Evolutionary conservation across 768 basidiomycete species (phyloP), one percentile per base, ranked within the genome.

Genomic region (Lyophyllum semitale): DNA sequence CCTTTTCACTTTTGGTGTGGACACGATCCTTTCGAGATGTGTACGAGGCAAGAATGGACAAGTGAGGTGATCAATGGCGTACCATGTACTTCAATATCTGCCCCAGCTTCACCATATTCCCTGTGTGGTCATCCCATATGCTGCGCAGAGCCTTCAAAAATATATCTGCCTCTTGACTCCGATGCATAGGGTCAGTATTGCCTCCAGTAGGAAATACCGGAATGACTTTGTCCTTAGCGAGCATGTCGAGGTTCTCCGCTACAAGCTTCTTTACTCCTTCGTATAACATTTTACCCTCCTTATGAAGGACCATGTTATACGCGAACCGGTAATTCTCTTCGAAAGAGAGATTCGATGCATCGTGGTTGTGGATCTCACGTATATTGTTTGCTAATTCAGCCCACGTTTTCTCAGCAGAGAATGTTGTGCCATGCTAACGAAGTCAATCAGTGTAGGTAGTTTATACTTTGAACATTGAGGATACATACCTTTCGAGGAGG

Each of bases 51-150:
- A 22, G 49, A 29, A 40, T 38, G 17, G n/a, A 2, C 45, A 26
- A 55, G 29, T 45, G 32, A 38, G 18, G 17, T 32, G 47, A 33
- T 18, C 1, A 22, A 20, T 7, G 35, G 72, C 83, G 53, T 63
- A 97, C 97, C 95, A 99, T 97, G 67, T 99, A 99, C 66, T 91
- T 93, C 60, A 98, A 77, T 38, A 99, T 84, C 70, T 95, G 93
- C 11, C 88, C 84, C 55, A 99, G 69, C 68, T 95, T 92, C 25
- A 81, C 76, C 91, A 98, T 92, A 68, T 87, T 93, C 11, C 87
- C 85, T 4, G 78, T 85, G 70, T 99, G 97, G 67, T 98, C 94
- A 52, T 95, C 91, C 95, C 97, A 98, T 0, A 96, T 89, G 27
- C 82, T 81, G 66, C 84, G 83, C 51, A 97, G 58, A 26, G 90